Evolutionary conservation across 1,284 basidiomycete genomes (phyloP), one percentile per base, ranked within the genome.

Genomic region (Leccinum huronense): DNA sequence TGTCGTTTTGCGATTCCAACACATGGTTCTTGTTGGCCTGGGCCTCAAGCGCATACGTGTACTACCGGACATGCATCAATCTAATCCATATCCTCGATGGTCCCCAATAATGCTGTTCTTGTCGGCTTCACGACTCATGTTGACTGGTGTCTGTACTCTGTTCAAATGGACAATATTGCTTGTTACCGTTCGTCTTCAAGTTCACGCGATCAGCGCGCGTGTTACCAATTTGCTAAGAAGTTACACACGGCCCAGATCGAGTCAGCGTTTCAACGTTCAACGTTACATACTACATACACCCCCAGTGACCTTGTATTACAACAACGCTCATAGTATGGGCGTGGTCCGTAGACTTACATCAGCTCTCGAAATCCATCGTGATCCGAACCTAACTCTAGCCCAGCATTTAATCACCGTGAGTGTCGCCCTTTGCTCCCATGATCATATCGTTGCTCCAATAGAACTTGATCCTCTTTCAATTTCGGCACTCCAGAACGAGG

Each of bases 371-470:
- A 79, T 86, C 58, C 74, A 79, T 61, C 82, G 84, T 69, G 78
- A 83, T 40, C 80, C 81, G 23, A 82, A 80, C 53, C 73, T 84
- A 66, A 81, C 81, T 19, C 79, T 80, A 58, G 76, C 76, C 42
- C 79, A 88, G 67, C 76, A 85, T 65, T 85, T 87, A 75, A 77
- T 88, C 66, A 79, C 80, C 59, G 84, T 85, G 60, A 73, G 81
- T 65, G 75, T 63, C 75, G 78, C 55, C 81, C 7, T 51, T 7
- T 6, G 23, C 23, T 53, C 51, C 27, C 51, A 53, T 51, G 48
- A 14, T 51, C 48, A 51, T 51, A 51, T 51, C 48, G 8, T 27
- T 53, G 51, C 51, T 53, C 51, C 51, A 53, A 53, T 27, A 16
- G 51, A 53, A 53, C 51, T 53, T 5, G 51, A 27, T 53, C 58